A percentile compares a stretch with the other conserved stretches of the same genome.
These are phyloP conservation scores for Rehmannia glutinosa DNA, from an alignment of 257 asterid genomes.

Conservation along the genomic window DNA sequence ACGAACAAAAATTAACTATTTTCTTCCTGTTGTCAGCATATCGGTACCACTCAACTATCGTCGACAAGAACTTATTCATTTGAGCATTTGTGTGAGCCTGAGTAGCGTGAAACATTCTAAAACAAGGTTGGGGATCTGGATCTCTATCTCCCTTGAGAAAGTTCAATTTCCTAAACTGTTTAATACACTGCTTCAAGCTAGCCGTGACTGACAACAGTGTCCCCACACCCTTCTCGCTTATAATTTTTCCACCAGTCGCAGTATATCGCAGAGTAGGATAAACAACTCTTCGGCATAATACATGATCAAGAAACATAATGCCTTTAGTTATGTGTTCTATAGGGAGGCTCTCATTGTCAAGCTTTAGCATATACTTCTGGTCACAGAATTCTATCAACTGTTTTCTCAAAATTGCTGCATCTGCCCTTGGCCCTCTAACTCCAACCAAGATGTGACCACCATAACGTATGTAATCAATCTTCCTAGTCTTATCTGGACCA, in stretches of 20 bases:
- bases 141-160: slow-evolving; percentile 94
- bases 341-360: slow-evolving; percentile 88
- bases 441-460: slow-evolving; percentile 96
- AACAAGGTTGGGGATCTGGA: slow-evolving; percentile 98
- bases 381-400: slow-evolving; percentile 89
- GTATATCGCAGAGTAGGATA: slow-evolving; percentile 92
- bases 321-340: slow-evolving; percentile 98
- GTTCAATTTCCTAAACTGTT: slow-evolving; percentile 72
- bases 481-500: slow-evolving; percentile 94
- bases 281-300: slow-evolving; percentile 87
- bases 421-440: slow-evolving; percentile 94
- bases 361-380: slow-evolving; percentile 81
- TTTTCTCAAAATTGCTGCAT: slow-evolving; percentile 84
- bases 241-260: slow-evolving; percentile 96
- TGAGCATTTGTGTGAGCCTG: slow-evolving; percentile 98
- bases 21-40: slow-evolving; percentile 96
- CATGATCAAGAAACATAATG: slow-evolving; percentile 96
- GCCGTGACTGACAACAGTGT: slow-evolving; percentile 92
- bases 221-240: slow-evolving; percentile 96
- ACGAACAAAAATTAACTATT: slow-evolving; percentile 87
- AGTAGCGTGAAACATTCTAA: slow-evolving; percentile 97
- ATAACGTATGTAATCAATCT: slow-evolving; percentile 81
- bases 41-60: slow-evolving; percentile 96
- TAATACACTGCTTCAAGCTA: slow-evolving; percentile 89
- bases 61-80: slow-evolving; percentile 85